A percentile compares a stretch with the other conserved stretches of the same genome.
phyloP scores from a whole-genome alignment of 768 basidiomycete species.

The Gautieria morchelliformis region DNA sequence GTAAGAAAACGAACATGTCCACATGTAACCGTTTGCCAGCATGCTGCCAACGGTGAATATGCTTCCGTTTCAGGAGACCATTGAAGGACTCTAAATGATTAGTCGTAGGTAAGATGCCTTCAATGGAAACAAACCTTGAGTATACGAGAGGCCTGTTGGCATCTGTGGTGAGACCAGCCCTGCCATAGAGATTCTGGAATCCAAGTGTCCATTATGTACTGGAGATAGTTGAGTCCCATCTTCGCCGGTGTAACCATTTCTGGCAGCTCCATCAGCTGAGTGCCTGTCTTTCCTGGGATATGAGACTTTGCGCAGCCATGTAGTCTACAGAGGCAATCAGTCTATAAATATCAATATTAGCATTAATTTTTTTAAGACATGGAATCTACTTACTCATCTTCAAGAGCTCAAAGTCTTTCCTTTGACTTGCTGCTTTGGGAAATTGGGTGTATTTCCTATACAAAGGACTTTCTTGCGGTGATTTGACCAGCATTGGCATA shows the following conservation, averaged over 20 bases:
- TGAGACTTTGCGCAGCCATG: not conserved
- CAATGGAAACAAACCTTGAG: conserved; percentile 16
- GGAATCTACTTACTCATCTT: not conserved
- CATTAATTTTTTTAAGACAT: not conserved
- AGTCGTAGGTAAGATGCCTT: conserved; percentile 25
- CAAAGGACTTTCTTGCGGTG: conserved; percentile 9
- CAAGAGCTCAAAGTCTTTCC: not conserved
- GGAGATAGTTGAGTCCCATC: conserved; percentile 14
- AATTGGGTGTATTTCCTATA: too few species aligned
- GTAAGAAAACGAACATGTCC: conserved; percentile 4
- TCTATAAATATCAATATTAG: not conserved
- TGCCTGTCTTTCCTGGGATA: not conserved
- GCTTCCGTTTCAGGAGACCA: conserved; percentile 22
- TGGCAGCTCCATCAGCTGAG: not conserved
- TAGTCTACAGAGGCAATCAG: not conserved
- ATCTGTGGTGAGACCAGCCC: conserved; percentile 24
- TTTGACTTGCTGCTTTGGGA: conserved; percentile 9
- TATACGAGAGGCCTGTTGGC: conserved; percentile 16
- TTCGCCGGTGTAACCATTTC: not conserved
- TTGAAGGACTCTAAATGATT: conserved; percentile 33
- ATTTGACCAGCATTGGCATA: conserved; percentile 30
- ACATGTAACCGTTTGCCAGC: conserved; percentile 21
- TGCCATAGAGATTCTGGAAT: conserved; percentile 20
- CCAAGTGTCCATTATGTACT: conserved; percentile 20
- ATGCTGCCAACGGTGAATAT: conserved; percentile 19